phyloP scores from a whole-genome alignment of 2,329 filamentous ascomycete genomes.

The Phaeophleospora eucalypticola region DNA sequence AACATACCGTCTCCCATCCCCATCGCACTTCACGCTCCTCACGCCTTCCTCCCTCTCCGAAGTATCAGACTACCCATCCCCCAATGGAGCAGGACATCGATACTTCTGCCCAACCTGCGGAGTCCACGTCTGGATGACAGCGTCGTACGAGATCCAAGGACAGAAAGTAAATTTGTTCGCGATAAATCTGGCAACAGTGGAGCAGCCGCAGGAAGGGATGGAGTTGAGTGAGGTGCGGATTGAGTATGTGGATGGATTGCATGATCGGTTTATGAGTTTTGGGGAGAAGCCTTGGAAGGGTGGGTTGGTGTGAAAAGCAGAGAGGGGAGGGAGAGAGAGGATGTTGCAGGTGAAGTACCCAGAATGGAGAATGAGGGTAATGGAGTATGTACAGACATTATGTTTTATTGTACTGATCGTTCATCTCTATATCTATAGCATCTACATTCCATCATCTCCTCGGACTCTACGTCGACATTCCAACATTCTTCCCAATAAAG shows the following conservation, averaged over 20 bases:
- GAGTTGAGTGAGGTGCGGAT: slow-evolving; percentile 15
- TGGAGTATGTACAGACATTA: no score
- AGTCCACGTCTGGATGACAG: slow-evolving; percentile 1
- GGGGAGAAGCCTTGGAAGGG: slow-evolving; percentile 2
- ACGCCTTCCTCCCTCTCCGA: background rate
- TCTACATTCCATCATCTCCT: background rate
- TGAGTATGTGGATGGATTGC: slow-evolving; percentile 17
- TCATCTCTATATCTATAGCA: background rate
- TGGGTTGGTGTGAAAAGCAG: background rate
- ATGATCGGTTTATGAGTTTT: slow-evolving; percentile 1
- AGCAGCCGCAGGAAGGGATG: slow-evolving; percentile 13
- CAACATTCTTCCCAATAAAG: slow-evolving; percentile 22
- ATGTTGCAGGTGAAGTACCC: no score
- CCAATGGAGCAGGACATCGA: background rate
- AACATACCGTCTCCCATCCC: background rate
- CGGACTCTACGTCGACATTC: background rate
- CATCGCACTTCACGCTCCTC: background rate
- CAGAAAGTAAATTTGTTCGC: slow-evolving; percentile 4
- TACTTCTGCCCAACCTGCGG: slow-evolving; percentile 6
- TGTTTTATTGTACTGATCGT: no score
- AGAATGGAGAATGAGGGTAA: no score
- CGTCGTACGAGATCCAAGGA: background rate
- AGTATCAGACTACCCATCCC: background rate
- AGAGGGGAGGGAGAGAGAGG: no score
- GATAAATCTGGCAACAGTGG: slow-evolving; percentile 15